Evolutionary conservation across 1,284 basidiomycete species (phyloP).

Genomic region (Ceratobasidium sp.): DNA sequence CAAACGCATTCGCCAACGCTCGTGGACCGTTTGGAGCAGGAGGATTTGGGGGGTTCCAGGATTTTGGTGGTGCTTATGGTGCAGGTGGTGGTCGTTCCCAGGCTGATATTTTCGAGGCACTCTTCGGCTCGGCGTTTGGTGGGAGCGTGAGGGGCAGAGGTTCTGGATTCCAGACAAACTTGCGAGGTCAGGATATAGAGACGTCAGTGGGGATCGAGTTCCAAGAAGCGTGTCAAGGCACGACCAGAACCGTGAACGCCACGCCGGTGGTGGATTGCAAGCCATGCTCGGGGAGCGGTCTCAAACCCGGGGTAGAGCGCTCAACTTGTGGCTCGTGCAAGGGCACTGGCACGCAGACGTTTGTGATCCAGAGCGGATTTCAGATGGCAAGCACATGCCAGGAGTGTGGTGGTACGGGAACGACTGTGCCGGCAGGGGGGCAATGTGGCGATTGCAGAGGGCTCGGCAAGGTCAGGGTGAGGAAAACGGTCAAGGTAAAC

Average conservation of each 20-base stretch:
- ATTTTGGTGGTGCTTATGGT: conserved; percentile 76
- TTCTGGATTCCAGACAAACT: conserved; percentile 61
- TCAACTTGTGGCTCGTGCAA: conserved; percentile 83
- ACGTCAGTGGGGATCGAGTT: conserved; percentile 82
- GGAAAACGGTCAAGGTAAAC: conserved; percentile 83
- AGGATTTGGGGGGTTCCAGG: conserved; percentile 74
- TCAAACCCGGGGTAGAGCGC: conserved; percentile 89
- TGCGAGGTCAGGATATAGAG: conserved; percentile 88
- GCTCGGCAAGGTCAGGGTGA: conserved; percentile 85
- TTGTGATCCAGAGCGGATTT: conserved; percentile 94
- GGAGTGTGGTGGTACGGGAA: conserved; percentile 86
- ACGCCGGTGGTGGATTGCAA: conserved; percentile 86
- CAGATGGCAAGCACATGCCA: conserved; percentile 96
- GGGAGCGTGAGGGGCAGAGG: conserved; percentile 61
- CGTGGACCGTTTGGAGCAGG: conserved; percentile 64
- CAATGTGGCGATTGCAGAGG: conserved; percentile 88
- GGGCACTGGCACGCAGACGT: conserved; percentile 90
- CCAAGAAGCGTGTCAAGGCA: conserved; percentile 93
- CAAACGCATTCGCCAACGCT: conserved; percentile 72
- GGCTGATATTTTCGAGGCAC: conserved; percentile 84
- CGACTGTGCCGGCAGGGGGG: conserved; percentile 79
- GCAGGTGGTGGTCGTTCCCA: conserved; percentile 62
- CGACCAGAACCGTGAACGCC: conserved; percentile 79
- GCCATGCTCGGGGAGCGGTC: conserved; percentile 86
- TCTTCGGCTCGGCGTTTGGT: conserved; percentile 79